Conservation (phyloP, 1,284 basidiomycete genomes). For the Papiliotrema flavescens region DNA sequence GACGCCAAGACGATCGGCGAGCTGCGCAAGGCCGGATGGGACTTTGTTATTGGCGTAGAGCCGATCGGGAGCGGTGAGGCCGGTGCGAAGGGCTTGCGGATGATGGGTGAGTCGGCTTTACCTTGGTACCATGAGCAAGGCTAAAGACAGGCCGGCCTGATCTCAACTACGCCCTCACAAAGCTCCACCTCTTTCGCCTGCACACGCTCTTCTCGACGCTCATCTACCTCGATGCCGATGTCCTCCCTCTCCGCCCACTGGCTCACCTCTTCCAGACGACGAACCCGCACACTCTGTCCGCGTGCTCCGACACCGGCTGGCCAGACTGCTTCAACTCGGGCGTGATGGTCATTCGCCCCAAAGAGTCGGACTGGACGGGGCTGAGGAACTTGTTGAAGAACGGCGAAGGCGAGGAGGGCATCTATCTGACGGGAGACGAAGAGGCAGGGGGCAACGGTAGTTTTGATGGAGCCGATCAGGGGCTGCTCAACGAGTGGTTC, state of each 20-base stretch:
- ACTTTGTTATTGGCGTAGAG: conserved; percentile 87
- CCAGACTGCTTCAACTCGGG: conserved; percentile 99
- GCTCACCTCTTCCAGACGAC: conserved; percentile 76
- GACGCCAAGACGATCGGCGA: conserved; percentile 79
- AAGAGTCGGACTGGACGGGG: conserved; percentile 73
- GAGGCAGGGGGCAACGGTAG: conserved; percentile 59
- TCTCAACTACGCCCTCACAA: conserved; percentile 86
- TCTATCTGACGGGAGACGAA: conserved; percentile 8
- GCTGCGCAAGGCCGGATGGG: conserved; percentile 69
- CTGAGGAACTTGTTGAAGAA: conserved; percentile 58
- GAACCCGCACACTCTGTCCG: conserved; percentile 56
- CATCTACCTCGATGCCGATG: conserved; percentile 94
- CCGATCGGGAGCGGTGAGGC: conserved; percentile 61
- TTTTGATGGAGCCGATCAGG: conserved; percentile 98
- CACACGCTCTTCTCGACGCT: conserved; percentile 74
- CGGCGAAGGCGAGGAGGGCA: conserved; percentile 53
- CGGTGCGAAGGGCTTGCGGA: conserved; percentile 59
- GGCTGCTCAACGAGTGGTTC: conserved; percentile 87
- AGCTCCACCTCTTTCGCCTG: conserved; percentile 90
- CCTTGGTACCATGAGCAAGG: too few relatives aligned
- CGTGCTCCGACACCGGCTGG: conserved; percentile 95
- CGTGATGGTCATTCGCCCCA: conserved; percentile 80
- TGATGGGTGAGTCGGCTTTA: conserved; percentile 67
- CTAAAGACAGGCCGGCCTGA: conserved; percentile 74
- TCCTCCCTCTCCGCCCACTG: conserved; percentile 80